A percentile compares a stretch with the other conserved stretches of the same genome.
Conservation (phyloP, 805 yeast species). For the Wickerhamiella slavikovae region DNA sequence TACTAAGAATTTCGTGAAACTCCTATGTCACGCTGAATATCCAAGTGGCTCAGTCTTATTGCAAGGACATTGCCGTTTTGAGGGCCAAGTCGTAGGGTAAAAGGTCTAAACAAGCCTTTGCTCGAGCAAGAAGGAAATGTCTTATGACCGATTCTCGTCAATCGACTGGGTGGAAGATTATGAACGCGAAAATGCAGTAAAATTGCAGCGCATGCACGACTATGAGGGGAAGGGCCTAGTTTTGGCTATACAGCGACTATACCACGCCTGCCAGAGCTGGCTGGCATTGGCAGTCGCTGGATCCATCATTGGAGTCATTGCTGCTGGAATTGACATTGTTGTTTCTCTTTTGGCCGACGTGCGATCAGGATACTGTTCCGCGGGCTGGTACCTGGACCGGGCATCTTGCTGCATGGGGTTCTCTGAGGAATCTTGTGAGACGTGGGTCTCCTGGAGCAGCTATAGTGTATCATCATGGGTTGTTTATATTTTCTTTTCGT, state of each 20-base stretch:
- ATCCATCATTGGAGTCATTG: slow-evolving; percentile 54
- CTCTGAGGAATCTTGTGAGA: slow-evolving; percentile 25
- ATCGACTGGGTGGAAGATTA: slow-evolving; percentile 44
- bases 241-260: slow-evolving; percentile 6
- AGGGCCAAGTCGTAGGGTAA: too few relatives aligned
- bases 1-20: too few relatives aligned
- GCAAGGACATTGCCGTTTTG: too few relatives aligned
- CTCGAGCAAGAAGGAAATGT: neutral
- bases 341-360: slow-evolving; percentile 75
- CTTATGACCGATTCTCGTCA: slow-evolving; percentile 18
- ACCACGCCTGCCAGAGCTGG: slow-evolving; percentile 35
- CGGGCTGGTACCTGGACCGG: slow-evolving; percentile 47
- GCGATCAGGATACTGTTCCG: slow-evolving; percentile 57
- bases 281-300: slow-evolving; percentile 61
- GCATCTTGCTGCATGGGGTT: slow-evolving; percentile 70
- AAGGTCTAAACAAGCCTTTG: too few relatives aligned
- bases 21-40: too few relatives aligned
- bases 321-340: slow-evolving; percentile 59
- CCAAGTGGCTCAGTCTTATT: too few relatives aligned
- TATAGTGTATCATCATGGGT: slow-evolving; percentile 27
- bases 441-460: slow-evolving; percentile 52
- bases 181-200: slow-evolving; percentile 13
- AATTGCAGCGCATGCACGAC: slow-evolving; percentile 8
- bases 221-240: slow-evolving; percentile 4
- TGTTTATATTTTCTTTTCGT: slow-evolving; percentile 37